Conservation (phyloP, 2,329 filamentous ascomycete species). For the Trichoderma gracile region DNA sequence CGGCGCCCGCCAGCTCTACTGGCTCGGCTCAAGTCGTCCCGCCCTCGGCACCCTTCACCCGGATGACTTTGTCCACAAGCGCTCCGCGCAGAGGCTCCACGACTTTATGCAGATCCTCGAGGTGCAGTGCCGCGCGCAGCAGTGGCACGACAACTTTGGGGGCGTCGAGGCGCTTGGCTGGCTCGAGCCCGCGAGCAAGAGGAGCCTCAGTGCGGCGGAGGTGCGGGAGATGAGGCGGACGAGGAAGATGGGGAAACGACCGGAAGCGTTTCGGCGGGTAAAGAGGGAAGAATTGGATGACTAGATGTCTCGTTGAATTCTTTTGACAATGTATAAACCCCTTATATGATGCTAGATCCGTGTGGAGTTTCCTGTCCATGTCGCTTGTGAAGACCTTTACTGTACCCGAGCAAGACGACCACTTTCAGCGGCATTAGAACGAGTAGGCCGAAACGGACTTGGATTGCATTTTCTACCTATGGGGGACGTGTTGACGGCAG, state of each 20-base stretch:
- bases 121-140: neutral
- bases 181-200: slow-evolving; percentile 2
- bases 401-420: too few species aligned
- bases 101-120: neutral
- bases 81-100: neutral
- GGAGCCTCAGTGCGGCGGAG: neutral
- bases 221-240: neutral
- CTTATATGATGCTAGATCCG: too few species aligned
- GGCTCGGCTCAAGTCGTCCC: slow-evolving; percentile 8
- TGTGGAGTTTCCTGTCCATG: too few species aligned
- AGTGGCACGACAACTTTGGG: slow-evolving; percentile 14
- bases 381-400: too few species aligned
- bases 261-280: too few species aligned
- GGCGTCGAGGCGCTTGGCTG: slow-evolving; percentile 20
- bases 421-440: too few species aligned
- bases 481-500: too few species aligned
- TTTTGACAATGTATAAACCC: too few species aligned
- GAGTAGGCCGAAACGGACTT: too few species aligned
- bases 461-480: too few species aligned
- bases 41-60: neutral
- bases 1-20: slow-evolving; percentile 6
- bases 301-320: too few species aligned
- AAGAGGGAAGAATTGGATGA: too few species aligned
- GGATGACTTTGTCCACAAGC: neutral
- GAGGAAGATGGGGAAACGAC: neutral